Evolutionary conservation across 2,329 filamentous ascomycete genomes (phyloP), one percentile per base, ranked within the genome.

Genomic region (Fusarium ramigenum): DNA sequence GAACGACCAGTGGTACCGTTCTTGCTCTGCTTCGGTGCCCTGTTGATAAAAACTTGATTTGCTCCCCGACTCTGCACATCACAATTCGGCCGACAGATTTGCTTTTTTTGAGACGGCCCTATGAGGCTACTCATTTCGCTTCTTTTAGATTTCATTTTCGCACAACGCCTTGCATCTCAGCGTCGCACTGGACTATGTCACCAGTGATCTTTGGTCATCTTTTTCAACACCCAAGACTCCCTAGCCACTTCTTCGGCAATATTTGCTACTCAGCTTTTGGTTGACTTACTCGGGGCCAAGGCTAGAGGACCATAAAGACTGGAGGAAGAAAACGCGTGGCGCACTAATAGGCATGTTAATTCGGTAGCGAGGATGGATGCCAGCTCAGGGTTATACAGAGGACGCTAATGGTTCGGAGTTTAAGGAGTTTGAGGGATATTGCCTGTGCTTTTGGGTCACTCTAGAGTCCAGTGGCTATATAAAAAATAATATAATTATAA

Each of bases 231-330:
- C 66, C 28, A 39, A 50, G 30, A 50, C 67, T 46, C 46, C 42
- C 36, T 56, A 30, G n/a, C 56, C 52, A 61, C 63, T 68, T 68
- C 63, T 57, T 53, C 43, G 34, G 36, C 44, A 11, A 40, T 47
- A 44, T 53, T 56, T 36, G 66, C 47, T 43, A 63, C 47, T 67
- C 61, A 49, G 58, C 59, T 63, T 71, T 72, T 72, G 70, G 63
- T 72, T 59, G 44, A 74, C 39, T 73, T 46, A 50, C 56, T 54
- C 49, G 50, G 62, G 58, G 54, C 62, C 59, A 74, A 74, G 66
- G 70, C 62, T 68, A 74, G 66, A 71, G 39, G 59, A 58, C 58
- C 58, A 47, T 50, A 28, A 36, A 53, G 36, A 32, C 56, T 56
- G 40, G 70, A 60, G 40, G 63, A 63, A 46, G 69, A 69, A 74